Percentiles rank a stretch among this genome's conserved stretches.
Evolutionary conservation across 176 grass and related monocot species (phyloP).

Genomic region (Musa troglodytarum): DNA sequence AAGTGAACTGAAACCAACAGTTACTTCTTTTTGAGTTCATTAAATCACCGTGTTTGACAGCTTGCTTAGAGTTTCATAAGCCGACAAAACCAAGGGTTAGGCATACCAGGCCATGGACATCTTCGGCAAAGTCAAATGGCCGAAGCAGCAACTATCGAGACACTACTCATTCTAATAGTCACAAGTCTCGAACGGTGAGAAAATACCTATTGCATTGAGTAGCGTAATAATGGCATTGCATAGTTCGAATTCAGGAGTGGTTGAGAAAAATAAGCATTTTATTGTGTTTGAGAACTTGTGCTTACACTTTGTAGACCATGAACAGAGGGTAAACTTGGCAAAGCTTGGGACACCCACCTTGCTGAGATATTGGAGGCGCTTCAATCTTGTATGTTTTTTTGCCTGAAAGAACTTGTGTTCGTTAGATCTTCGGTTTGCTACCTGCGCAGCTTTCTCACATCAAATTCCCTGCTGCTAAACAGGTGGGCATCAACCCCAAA

Average conservation of each 20-base stretch:
- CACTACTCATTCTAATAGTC: conserved; percentile 15
- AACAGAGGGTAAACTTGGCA: conserved; percentile 66
- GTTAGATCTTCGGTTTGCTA: neutral
- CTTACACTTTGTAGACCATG: conserved; percentile 18
- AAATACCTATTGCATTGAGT: neutral
- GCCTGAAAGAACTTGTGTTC: neutral
- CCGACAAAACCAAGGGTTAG: conserved; percentile 64
- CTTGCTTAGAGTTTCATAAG: conserved; percentile 54
- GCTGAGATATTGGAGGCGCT: conserved; percentile 81
- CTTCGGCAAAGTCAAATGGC: conserved; percentile 39
- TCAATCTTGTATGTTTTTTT: conserved; percentile 51
- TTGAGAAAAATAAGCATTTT: neutral
- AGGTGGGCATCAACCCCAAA: conserved; percentile 57
- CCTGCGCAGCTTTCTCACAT: neutral
- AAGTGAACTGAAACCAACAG: no score
- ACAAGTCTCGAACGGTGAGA: conserved; percentile 46
- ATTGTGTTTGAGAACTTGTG: neutral
- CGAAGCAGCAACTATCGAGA: conserved; percentile 28
- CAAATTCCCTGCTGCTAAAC: neutral
- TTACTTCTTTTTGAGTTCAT: no score
- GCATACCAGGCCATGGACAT: conserved; percentile 51
- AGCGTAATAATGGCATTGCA: no score
- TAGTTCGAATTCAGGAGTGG: neutral
- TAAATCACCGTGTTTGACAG: conserved; percentile 19
- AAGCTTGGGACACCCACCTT: conserved; percentile 59